These are phyloP conservation scores for Daldinia grandis DNA, from an alignment of 495 filamentous ascomycete species.

Conservation along the genomic window DNA sequence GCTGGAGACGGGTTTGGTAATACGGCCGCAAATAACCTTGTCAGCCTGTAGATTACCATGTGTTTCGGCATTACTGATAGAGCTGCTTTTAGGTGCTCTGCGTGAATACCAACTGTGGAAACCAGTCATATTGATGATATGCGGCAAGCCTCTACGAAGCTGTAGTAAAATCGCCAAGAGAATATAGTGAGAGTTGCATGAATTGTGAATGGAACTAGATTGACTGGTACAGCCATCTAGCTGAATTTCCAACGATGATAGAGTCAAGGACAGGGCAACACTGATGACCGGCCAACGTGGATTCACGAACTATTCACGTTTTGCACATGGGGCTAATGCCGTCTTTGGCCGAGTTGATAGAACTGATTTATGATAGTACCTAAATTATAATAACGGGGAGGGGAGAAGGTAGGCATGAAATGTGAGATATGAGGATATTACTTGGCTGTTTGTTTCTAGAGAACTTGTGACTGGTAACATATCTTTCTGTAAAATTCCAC, in stretches of 20 bases:
- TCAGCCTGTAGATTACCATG: background rate
- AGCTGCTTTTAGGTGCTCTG: background rate
- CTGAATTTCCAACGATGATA: background rate
- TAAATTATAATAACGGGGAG: slow-evolving; percentile 1
- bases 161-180: background rate
- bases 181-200: background rate
- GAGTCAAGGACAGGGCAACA: slow-evolving; percentile 6
- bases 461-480: background rate
- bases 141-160: background rate
- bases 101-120: slow-evolving; percentile 11
- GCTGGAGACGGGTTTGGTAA: slow-evolving; percentile 7
- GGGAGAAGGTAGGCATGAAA: background rate
- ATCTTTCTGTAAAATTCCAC: background rate
- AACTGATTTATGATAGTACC: background rate
- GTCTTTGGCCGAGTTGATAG: slow-evolving; percentile 7
- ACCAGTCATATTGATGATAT: slow-evolving; percentile 15
- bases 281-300: background rate
- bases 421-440: background rate
- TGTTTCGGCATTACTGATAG: background rate
- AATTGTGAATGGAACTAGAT: slow-evolving; percentile 1
- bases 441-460: slow-evolving; percentile 22
- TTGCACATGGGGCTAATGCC: background rate
- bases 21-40: slow-evolving; percentile 19
- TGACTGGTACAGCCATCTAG: background rate
- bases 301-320: slow-evolving; percentile 7